Evolutionary conservation across 1,139 yeast genomes (phyloP).

Genomic region (Saccharomyces hybrid): DNA sequence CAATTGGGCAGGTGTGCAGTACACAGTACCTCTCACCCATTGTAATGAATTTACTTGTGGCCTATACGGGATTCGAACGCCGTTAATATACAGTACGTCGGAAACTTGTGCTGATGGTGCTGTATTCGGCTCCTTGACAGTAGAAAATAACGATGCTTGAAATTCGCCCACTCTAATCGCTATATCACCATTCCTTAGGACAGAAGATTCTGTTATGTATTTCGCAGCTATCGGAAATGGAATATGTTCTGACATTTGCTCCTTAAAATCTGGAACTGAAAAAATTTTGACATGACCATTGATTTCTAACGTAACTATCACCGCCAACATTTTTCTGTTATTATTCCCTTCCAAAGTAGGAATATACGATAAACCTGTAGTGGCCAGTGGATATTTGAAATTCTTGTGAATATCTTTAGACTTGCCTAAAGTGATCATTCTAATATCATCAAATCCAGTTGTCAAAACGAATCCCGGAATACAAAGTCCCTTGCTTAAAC

Average conservation of each 20-base stretch:
- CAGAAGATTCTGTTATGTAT: constrained; percentile 38
- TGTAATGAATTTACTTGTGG: constrained; percentile 76
- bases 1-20: constrained; percentile 54
- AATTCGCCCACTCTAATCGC: constrained; percentile 51
- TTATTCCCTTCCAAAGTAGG: constrained; percentile 19
- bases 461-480: constrained; percentile 59
- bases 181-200: constrained; percentile 69
- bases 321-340: constrained; percentile 34
- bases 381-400: constrained; percentile 43
- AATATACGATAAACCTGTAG: constrained; percentile 52
- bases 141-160: constrained; percentile 48
- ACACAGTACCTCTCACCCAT: constrained; percentile 77
- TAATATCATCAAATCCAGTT: constrained; percentile 53
- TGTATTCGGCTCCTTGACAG: constrained; percentile 36
- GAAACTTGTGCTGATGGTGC: constrained; percentile 14
- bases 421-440: constrained; percentile 56
- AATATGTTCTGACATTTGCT: constrained; percentile 37
- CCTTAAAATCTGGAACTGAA: constrained; percentile 49
- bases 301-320: constrained; percentile 37
- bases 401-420: constrained; percentile 53
- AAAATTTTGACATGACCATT: constrained; percentile 39
- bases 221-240: constrained; percentile 38
- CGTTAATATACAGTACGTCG: constrained; percentile 53
- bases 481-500: constrained; percentile 53
- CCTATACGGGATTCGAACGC: constrained; percentile 60